phyloP scores from a whole-genome alignment of 306 rosid genomes.

The Lablab purpureus region DNA sequence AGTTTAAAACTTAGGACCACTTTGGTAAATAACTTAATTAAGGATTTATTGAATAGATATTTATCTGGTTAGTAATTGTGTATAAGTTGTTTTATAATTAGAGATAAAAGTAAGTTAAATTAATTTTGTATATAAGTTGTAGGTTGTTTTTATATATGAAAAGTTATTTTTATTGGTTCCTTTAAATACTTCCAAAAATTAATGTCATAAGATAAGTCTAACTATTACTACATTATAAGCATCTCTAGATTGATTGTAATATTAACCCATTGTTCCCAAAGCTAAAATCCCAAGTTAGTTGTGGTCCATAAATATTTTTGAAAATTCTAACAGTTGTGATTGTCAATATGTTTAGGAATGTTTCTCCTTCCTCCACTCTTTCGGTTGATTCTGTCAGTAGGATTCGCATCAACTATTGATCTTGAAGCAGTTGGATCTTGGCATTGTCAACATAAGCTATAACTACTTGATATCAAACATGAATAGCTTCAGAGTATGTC shows the following conservation, averaged over 20 bases:
- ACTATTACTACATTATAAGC: too few species aligned
- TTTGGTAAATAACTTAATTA: background rate
- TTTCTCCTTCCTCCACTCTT: background rate
- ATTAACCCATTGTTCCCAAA: background rate
- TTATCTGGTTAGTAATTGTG: background rate
- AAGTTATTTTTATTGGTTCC: too few species aligned
- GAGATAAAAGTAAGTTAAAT: background rate
- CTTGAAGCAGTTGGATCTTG: slow-evolving; percentile 19
- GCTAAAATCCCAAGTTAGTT: background rate
- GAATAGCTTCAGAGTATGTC: background rate
- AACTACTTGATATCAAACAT: slow-evolving; percentile 9
- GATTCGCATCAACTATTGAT: slow-evolving; percentile 1
- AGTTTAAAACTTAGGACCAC: background rate
- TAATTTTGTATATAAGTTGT: too few species aligned
- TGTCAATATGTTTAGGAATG: background rate
- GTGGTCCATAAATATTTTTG: background rate
- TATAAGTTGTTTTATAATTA: background rate
- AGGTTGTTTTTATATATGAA: too few species aligned
- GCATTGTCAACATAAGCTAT: background rate
- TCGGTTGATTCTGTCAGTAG: background rate
- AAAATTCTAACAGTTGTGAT: background rate
- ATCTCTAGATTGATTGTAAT: too few species aligned
- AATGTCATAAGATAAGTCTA: too few species aligned
- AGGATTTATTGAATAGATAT: background rate
- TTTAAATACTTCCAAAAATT: too few species aligned